These are phyloP conservation scores for Lepidium sativum DNA, from an alignment of 345 rosid genomes.

Conservation along the genomic window DNA sequence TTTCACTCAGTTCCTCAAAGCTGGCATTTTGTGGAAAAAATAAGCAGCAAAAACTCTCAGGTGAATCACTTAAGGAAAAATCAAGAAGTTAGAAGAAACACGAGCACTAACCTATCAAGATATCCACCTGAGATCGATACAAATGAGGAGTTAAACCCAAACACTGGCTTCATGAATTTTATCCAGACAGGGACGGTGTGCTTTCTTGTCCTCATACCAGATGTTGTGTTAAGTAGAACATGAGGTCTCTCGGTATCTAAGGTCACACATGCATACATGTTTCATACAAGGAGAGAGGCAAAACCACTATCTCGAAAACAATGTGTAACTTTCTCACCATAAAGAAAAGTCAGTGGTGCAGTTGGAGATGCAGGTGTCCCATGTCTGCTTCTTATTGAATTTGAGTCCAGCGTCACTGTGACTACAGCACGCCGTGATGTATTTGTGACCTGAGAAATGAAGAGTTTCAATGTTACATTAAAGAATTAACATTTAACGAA, in stretches of 20 bases:
- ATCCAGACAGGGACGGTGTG: slow-evolving; percentile 48
- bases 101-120: slow-evolving; percentile 57
- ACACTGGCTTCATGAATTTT: slow-evolving; percentile 74
- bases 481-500: background rate
- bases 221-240: slow-evolving; percentile 63
- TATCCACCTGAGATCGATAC: slow-evolving; percentile 69
- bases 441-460: slow-evolving; percentile 52
- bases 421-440: slow-evolving; percentile 46
- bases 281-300: background rate
- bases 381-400: slow-evolving; percentile 52
- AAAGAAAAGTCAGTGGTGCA: slow-evolving; percentile 76
- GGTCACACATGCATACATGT: background rate
- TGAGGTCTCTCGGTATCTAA: slow-evolving; percentile 79
- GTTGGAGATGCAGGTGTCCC: slow-evolving; percentile 68
- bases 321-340: slow-evolving; percentile 36
- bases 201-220: slow-evolving; percentile 56
- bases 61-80: background rate
- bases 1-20: slow-evolving; percentile 58
- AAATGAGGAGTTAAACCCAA: slow-evolving; percentile 72
- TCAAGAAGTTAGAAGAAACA: background rate
- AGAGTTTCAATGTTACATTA: background rate
- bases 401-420: slow-evolving; percentile 43
- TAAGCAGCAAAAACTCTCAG: background rate
- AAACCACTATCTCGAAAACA: background rate
- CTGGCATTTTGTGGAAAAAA: slow-evolving; percentile 31